phyloP scores from a whole-genome alignment of 495 filamentous ascomycete genomes.

The Neurospora pannonica region DNA sequence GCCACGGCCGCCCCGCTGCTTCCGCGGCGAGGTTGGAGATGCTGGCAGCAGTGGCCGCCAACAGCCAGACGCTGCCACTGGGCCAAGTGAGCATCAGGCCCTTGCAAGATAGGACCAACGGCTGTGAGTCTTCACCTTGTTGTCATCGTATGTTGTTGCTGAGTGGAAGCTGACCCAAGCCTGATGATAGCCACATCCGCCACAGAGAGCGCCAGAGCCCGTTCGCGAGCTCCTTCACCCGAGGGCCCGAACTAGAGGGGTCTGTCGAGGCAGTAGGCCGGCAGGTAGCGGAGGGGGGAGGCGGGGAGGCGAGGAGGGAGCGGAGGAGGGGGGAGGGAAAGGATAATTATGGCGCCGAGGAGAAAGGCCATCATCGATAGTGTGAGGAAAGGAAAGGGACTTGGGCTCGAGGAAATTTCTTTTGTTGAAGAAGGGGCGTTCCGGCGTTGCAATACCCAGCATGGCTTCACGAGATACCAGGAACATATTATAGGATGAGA shows the following conservation, averaged over 20 bases:
- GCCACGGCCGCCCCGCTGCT: too few relatives aligned
- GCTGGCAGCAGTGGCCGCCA: not conserved
- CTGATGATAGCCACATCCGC: not conserved
- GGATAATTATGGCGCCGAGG: not conserved
- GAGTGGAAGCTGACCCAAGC: not conserved
- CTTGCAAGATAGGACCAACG: not conserved
- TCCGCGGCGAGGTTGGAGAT: not conserved
- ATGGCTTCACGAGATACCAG: not conserved
- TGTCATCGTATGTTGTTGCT: not conserved
- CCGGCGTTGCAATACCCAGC: not conserved
- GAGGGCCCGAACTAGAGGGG: not conserved
- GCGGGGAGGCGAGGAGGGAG: not conserved
- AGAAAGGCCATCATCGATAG: not conserved
- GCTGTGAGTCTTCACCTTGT: not conserved
- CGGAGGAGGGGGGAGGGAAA: not conserved
- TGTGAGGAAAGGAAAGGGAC: not conserved
- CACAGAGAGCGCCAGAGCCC: not conserved
- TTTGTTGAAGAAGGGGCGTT: not conserved
- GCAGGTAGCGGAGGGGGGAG: not conserved
- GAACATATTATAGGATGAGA: not conserved
- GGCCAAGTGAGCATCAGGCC: not conserved
- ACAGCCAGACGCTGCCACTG: not conserved
- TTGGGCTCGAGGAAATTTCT: not conserved
- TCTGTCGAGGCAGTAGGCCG: not conserved
- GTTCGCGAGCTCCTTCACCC: not conserved